A percentile compares a stretch with the other conserved stretches of the same genome.
These are phyloP conservation scores for Zychaea mexicana DNA, from an alignment of 371 early-diverging fungal species.

Conservation along the genomic window DNA sequence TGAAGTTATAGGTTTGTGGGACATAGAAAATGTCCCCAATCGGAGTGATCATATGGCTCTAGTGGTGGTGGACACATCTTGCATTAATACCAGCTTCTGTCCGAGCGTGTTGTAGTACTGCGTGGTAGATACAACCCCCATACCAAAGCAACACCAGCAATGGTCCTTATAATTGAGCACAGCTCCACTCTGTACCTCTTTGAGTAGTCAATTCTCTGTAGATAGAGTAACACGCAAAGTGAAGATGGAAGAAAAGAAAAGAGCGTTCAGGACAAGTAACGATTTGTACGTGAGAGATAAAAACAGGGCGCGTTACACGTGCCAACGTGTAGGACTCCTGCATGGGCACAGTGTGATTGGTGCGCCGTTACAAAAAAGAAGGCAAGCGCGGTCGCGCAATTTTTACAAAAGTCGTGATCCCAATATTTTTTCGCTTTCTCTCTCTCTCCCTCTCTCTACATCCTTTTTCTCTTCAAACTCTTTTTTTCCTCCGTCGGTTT, in stretches of 20 bases:
- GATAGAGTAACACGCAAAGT: no score
- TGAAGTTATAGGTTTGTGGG: neutral
- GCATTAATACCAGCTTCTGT: no score
- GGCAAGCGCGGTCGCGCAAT: slow-evolving; percentile 1
- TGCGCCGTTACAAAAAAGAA: neutral
- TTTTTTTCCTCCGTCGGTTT: slow-evolving; percentile 20
- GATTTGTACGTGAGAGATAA: neutral
- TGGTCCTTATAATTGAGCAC: no score
- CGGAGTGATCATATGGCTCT: no score
- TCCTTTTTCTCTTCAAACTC: slow-evolving; percentile 1
- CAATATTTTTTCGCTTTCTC: neutral
- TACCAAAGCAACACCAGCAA: no score
- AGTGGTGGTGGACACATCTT: no score
- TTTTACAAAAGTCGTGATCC: neutral
- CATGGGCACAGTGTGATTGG: neutral
- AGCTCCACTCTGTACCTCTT: no score
- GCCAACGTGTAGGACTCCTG: neutral
- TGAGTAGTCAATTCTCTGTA: no score
- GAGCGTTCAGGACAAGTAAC: neutral
- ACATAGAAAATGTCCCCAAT: neutral
- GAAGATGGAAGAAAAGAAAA: no score
- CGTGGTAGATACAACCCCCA: no score
- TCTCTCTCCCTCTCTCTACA: neutral
- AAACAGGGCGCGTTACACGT: neutral
- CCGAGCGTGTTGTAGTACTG: no score